A percentile compares a stretch with the other conserved stretches of the same genome.
These are phyloP conservation scores for Phytophthora sansomeana DNA, from an alignment of 352 stramenopile genomes.

Conservation along the genomic window DNA sequence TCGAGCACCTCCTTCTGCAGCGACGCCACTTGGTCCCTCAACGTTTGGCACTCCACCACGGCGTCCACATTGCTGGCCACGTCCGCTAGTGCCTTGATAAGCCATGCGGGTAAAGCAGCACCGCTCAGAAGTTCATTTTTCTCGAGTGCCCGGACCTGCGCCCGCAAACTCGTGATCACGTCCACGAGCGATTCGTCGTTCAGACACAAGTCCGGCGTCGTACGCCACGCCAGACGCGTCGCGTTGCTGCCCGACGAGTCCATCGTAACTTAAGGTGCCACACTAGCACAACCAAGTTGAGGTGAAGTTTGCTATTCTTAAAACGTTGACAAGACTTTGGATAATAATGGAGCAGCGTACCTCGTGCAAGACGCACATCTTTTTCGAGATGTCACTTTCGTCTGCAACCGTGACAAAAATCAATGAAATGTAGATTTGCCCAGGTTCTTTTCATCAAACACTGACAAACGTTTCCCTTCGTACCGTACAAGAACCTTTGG, in stretches of 20 bases:
- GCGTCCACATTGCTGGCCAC: conserved; percentile 85
- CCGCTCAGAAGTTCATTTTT: conserved; percentile 82
- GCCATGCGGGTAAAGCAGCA: conserved; percentile 69
- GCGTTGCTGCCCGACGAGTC: conserved; percentile 48
- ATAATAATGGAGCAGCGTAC: too few species aligned
- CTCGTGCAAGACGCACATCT: too few species aligned
- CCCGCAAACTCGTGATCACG: conserved; percentile 72
- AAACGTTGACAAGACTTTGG: neutral
- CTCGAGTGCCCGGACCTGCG: conserved; percentile 73
- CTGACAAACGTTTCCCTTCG: too few species aligned
- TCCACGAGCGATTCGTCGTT: conserved; percentile 85
- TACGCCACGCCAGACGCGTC: conserved; percentile 67
- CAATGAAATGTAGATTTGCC: too few species aligned
- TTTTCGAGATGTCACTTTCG: too few species aligned
- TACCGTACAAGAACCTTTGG: too few species aligned
- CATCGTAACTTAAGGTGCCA: conserved; percentile 20
- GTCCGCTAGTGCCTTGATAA: conserved; percentile 76
- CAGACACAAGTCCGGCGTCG: conserved; percentile 74
- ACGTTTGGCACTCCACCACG: conserved; percentile 79
- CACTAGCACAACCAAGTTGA: too few species aligned
- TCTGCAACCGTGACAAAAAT: too few species aligned
- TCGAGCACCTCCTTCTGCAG: conserved; percentile 85
- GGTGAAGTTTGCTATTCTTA: neutral
- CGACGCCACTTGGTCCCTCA: conserved; percentile 77
- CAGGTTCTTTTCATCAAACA: too few species aligned